phyloP scores from a whole-genome alignment of 163 green algal species.

The Smithsoniella earleae region DNA sequence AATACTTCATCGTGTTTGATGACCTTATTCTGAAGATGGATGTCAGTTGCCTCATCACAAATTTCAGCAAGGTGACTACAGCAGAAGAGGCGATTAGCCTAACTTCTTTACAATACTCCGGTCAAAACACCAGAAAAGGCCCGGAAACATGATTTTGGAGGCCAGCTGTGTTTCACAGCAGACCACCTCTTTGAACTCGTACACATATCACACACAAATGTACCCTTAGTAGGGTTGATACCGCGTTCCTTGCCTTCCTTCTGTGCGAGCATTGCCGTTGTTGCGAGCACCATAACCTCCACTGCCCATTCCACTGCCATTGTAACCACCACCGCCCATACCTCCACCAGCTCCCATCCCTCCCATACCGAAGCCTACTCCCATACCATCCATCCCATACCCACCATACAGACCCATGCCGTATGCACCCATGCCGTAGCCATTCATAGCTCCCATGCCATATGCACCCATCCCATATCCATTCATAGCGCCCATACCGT shows the following conservation, averaged over 20 bases:
- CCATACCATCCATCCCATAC: constrained; percentile 22
- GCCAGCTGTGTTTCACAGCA: neutral
- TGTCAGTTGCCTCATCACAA: neutral
- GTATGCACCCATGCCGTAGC: constrained; percentile 25
- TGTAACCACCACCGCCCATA: neutral
- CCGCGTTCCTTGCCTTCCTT: neutral
- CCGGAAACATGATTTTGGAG: neutral
- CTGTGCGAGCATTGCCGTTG: neutral
- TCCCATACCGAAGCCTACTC: constrained; percentile 29
- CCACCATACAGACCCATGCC: constrained; percentile 35
- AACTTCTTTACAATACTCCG: neutral
- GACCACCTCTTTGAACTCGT: neutral
- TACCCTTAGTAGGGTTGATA: constrained; percentile 24
- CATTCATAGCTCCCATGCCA: constrained; percentile 34
- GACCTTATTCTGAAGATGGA: neutral
- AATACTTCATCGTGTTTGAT: neutral
- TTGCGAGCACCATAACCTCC: neutral
- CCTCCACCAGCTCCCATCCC: neutral
- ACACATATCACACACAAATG: neutral
- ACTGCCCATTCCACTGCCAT: neutral
- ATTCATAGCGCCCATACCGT: constrained; percentile 40
- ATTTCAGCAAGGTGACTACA: neutral
- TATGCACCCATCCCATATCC: constrained; percentile 33
- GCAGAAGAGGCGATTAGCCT: too few relatives aligned
- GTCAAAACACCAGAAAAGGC: neutral